Base-by-base conservation (phyloP, 352 stramenopile genomes). In the Hyaloperonospora arabidopsidis region DNA sequence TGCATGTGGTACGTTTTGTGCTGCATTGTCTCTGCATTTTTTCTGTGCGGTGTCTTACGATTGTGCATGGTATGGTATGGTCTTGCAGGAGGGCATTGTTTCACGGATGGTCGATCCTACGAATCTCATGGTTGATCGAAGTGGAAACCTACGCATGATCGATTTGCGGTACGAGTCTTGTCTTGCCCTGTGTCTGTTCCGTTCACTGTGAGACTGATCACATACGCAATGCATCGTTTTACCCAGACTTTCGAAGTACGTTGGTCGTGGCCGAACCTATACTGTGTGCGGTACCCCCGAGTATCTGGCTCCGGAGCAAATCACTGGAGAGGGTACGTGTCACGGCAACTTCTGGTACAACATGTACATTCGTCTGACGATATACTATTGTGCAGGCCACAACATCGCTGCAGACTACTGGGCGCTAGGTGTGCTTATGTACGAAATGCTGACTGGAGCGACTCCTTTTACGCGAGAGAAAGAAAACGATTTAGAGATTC, bases 351-450 rank as follows among this genome's bases (percentile, higher is more conserved):
- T 13, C 2, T 44, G 1, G 32, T 21, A 0, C 7, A 32, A 34
- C 15, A n/a, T n/a, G 21, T 25, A 19, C 39, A 28, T 2, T 35
- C 14, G 2, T 48, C 32, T 54, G 45, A 50, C 47, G 35, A 18
- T 32, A 32, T 8, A 29, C 21, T 36, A 2, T 21, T 41, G 41
- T 18, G 5, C 25, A 91, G 82, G 84, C 11, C 84, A 94, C 65
- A 89, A 88, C 52, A 86, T 92, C 11, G 76, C 73, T 38, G 77
- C 81, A 3, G 92, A 97, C 58, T 97, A 97, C 65, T 97, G 92
- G 92, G 82, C 89, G 11, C 76, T 97, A 29, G 92, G 92, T 19
- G 89, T 95, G 52, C 79, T 97, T 51, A 89, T 97, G 68, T 97
- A 97, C 70, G 92, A 97, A 67, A 75, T 97, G 23, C 63, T 97